Evolutionary conservation across 495 filamentous ascomycete genomes (phyloP), one percentile per base, ranked within the genome.

Genomic region (Terfezia claveryi): DNA sequence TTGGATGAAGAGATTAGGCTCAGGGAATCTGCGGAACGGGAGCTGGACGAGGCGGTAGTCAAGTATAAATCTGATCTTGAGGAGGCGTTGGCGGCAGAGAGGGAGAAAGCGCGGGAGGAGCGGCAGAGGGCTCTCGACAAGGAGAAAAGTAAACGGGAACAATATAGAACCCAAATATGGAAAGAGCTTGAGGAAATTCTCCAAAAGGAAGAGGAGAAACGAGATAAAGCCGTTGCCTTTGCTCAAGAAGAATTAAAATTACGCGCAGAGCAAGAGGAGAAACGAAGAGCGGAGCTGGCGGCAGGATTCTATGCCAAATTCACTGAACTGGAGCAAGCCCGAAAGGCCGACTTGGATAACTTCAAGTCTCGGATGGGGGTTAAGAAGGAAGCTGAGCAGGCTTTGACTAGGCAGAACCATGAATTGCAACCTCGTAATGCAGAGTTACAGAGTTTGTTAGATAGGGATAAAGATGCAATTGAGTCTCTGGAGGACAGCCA

Each of bases 241-340:
- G 54, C 55, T 20, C 58, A 55, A 32, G 61, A 64, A 17, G 56
- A 59, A n/a, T 50, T 64, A 1, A 50, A 56, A 9, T 56, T 23
- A 2, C 53, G 55, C 16, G 49, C 64, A 2, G 49, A 37, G 10
- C 57, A 64, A 49, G 62, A 64, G 23, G 61, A 63, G 16, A 57
- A 55, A 12, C 57, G 61, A 12, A 55, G 61, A 27, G 51, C 54
- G 5, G 61, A 63, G 49, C 61, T 63, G n/a, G 55, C 55, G 14
- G 53, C 59, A 56, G 50, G 51, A 10, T 62, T 56, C 27, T 54
- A 46, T 20, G 61, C 57, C 49, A 64, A 56, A 36, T 53, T 64
- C 10, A 54, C 56, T 16, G 56, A 52, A n/a, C 38, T 61, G 12
- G 61, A 62, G 20, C 23, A 23, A 12, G 11, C 46, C 41, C 53